A percentile compares a stretch with the other conserved stretches of the same genome.
These are phyloP conservation scores for Oryza rufipogon DNA, from an alignment of 176 grass and related monocot species.

Conservation along the genomic window DNA sequence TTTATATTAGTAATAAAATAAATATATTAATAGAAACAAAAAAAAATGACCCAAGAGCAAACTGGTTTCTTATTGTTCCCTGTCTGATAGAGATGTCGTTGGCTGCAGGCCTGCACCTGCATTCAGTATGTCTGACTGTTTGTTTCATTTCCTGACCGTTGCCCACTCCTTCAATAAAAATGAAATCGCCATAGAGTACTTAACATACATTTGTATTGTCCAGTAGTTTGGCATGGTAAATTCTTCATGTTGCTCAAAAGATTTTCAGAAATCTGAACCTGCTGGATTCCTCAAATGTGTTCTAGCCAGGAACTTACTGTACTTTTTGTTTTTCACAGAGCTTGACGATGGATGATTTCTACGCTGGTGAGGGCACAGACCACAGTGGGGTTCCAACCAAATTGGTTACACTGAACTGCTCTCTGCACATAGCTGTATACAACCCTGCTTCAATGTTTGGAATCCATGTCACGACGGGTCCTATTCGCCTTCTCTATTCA, in stretches of 20 bases:
- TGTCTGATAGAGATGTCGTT: slow-evolving; percentile 23
- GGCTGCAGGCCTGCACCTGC: slow-evolving; percentile 31
- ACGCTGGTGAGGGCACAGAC: slow-evolving; percentile 87
- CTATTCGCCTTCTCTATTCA: slow-evolving; percentile 75
- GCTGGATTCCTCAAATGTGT: not conserved
- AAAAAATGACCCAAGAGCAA: not conserved
- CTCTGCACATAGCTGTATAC: slow-evolving; percentile 71
- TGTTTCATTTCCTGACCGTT: slow-evolving; percentile 7
- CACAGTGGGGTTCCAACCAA: slow-evolving; percentile 88
- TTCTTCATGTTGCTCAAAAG: not conserved
- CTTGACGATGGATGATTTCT: slow-evolving; percentile 76
- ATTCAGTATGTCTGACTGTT: slow-evolving; percentile 22
- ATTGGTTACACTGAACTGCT: slow-evolving; percentile 87
- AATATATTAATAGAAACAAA: not conserved
- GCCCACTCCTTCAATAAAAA: not conserved
- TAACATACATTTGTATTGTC: slow-evolving; percentile 11
- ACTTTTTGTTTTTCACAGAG: slow-evolving; percentile 54
- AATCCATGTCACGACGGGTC: slow-evolving; percentile 92
- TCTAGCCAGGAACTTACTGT: not conserved
- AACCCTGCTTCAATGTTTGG: slow-evolving; percentile 90
- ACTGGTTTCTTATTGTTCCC: not conserved
- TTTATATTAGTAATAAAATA: not conserved
- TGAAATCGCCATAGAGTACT: not conserved
- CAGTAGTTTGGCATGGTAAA: not conserved
- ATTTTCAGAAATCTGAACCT: not conserved